These are phyloP conservation scores for Colletotrichum camelliae DNA, from an alignment of 2,329 filamentous ascomycete species.

Conservation along the genomic window DNA sequence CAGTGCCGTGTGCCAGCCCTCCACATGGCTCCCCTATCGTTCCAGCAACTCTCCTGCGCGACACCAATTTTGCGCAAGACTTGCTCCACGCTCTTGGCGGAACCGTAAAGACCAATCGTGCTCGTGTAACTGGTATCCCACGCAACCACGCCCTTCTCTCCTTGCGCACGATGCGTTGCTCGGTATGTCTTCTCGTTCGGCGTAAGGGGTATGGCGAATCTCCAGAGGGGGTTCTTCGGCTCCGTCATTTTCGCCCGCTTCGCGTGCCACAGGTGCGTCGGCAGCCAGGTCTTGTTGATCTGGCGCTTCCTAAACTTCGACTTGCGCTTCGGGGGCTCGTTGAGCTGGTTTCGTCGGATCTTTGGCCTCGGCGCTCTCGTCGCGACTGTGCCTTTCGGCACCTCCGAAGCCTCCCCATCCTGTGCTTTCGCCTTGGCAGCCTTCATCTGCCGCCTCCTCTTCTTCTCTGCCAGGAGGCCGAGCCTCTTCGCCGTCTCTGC, in stretches of 20 bases:
- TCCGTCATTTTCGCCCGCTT: slow-evolving; percentile 90
- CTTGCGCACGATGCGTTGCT: slow-evolving; percentile 81
- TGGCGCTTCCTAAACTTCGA: slow-evolving; percentile 86
- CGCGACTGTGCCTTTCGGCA: slow-evolving; percentile 35
- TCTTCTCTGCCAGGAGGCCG: slow-evolving; percentile 64
- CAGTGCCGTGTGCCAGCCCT: slow-evolving; percentile 56
- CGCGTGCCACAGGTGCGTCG: slow-evolving; percentile 92
- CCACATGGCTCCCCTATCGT: slow-evolving; percentile 73
- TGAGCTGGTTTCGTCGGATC: slow-evolving; percentile 73
- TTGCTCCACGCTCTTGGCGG: slow-evolving; percentile 64
- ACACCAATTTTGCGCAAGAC: slow-evolving; percentile 72
- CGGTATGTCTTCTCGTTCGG: slow-evolving; percentile 91
- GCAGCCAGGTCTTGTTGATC: slow-evolving; percentile 88
- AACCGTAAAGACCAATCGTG: slow-evolving; percentile 80
- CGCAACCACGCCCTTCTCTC: slow-evolving; percentile 76
- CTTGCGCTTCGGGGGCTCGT: slow-evolving; percentile 59
- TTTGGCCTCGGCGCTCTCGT: slow-evolving; percentile 61
- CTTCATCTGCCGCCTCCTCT: slow-evolving; percentile 49
- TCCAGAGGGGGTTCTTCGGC: slow-evolving; percentile 82
- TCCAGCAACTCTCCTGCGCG: slow-evolving; percentile 65
- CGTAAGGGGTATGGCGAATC: slow-evolving; percentile 83
- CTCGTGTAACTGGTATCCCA: slow-evolving; percentile 97
- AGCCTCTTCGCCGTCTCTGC: slow-evolving; percentile 79
- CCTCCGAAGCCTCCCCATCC: slow-evolving; percentile 30
- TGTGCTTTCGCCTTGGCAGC: slow-evolving; percentile 35